Conservation (phyloP, 2,329 filamentous ascomycete species). For the Colletotrichum coccodes region DNA sequence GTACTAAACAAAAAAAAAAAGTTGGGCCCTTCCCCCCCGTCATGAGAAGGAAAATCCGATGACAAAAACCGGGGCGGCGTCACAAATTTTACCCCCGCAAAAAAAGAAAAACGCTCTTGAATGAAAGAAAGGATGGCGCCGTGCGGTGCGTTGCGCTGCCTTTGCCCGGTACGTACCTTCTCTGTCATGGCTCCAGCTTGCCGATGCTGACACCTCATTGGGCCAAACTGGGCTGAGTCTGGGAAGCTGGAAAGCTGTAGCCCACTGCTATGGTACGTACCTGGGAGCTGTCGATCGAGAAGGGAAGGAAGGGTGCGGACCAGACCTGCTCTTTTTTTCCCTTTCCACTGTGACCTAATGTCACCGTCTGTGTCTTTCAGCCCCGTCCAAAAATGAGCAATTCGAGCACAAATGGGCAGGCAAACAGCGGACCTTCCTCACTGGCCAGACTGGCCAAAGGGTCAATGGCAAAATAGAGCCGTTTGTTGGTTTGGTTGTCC, state of each 20-base stretch:
- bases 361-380: no score
- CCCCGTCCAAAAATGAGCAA: not conserved
- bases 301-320: not conserved
- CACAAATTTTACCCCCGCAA: conserved; percentile 36
- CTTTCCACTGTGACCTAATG: not conserved
- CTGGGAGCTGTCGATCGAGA: not conserved
- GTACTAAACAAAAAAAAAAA: conserved; percentile 9
- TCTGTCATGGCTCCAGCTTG: not conserved
- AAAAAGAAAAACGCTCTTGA: conserved; percentile 3
- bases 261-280: conserved; percentile 1
- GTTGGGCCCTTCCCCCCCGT: not conserved
- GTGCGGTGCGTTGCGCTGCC: conserved; percentile 6
- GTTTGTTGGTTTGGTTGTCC: not conserved
- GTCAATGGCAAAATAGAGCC: not conserved
- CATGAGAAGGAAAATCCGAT: conserved; percentile 12
- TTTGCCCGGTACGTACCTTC: conserved; percentile 5
- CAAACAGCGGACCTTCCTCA: no score
- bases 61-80: conserved; percentile 33
- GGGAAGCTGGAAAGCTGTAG: not conserved
- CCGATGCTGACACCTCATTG: not conserved
- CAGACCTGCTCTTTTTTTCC: not conserved
- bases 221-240: not conserved
- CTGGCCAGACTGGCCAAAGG: no score
- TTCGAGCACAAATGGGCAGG: no score
- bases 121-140: not conserved